These are phyloP conservation scores for Orychophragmus violaceus DNA, from an alignment of 345 rosid species.

Conservation along the genomic window DNA sequence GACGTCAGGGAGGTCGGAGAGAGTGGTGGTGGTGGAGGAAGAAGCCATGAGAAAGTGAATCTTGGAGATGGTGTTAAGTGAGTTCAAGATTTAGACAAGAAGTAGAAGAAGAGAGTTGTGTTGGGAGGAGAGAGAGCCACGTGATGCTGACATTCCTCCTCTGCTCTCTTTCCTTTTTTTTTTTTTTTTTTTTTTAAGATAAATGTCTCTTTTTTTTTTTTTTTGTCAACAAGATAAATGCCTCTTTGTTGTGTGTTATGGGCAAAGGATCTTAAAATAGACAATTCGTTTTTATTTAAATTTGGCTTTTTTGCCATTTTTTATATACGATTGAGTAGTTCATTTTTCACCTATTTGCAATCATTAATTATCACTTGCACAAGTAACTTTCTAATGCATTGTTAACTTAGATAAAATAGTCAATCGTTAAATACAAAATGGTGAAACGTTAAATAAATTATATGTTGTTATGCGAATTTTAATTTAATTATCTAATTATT, in stretches of 20 bases:
- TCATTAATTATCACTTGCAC: no score
- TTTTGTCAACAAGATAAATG: constrained; percentile 12
- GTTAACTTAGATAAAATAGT: no score
- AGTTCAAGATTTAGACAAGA: not conserved
- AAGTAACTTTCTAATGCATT: no score
- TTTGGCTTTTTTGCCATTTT: not conserved
- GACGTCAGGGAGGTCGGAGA: constrained; percentile 68
- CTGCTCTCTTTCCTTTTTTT: not conserved
- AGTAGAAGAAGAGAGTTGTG: constrained; percentile 8
- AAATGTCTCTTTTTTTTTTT: constrained; percentile 18
- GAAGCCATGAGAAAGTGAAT: constrained; percentile 15
- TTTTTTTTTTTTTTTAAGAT: not conserved
- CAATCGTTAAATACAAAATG: no score
- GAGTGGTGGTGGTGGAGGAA: constrained; percentile 10
- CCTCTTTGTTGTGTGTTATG: constrained; percentile 5
- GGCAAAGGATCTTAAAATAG: constrained; percentile 9
- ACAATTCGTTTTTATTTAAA: not conserved
- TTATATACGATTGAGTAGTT: no score
- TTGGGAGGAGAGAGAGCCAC: constrained; percentile 26
- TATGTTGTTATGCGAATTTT: no score
- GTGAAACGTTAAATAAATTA: no score
- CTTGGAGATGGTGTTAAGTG: not conserved
- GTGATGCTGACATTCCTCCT: constrained; percentile 21
- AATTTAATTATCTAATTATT: no score
- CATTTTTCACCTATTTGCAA: no score